A percentile compares a stretch with the other conserved stretches of the same genome.
Evolutionary conservation across 2,329 filamentous ascomycete species (phyloP).

Genomic region (Claviceps pazoutovae): DNA sequence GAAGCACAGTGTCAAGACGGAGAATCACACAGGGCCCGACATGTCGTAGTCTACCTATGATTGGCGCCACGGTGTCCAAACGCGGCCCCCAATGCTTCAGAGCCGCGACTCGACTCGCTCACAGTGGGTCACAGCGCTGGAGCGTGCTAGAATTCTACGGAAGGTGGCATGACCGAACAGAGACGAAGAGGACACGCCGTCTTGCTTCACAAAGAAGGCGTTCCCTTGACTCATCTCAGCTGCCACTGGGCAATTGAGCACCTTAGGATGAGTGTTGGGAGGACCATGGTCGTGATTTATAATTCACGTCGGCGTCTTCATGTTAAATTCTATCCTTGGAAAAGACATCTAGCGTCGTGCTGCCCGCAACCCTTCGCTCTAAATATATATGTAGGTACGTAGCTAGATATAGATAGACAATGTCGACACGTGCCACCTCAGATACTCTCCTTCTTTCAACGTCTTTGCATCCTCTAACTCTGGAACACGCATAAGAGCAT

Average conservation of each 20-base stretch:
- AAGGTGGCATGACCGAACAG: not conserved
- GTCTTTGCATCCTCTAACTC: too few species aligned
- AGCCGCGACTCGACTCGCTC: not conserved
- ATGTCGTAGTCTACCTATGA: constrained; percentile 4
- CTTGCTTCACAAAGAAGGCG: not conserved
- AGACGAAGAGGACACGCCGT: not conserved
- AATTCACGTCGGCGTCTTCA: not conserved
- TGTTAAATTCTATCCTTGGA: not conserved
- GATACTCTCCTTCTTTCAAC: not conserved
- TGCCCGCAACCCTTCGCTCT: not conserved
- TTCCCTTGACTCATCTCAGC: not conserved
- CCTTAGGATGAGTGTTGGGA: not conserved
- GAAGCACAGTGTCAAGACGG: not conserved
- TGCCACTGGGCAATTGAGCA: too few species aligned
- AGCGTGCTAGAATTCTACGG: not conserved
- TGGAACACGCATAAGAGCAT: not conserved
- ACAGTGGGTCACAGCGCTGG: not conserved
- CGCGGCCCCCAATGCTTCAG: constrained; percentile 1
- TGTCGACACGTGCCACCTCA: not conserved
- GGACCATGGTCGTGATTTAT: not conserved
- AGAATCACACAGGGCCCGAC: not conserved
- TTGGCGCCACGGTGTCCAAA: constrained; percentile 7
- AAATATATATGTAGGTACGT: not conserved
- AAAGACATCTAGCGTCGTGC: not conserved
- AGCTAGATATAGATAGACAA: not conserved